Conservation (phyloP, 768 basidiomycete species). For the Mycena sanguinolenta region DNA sequence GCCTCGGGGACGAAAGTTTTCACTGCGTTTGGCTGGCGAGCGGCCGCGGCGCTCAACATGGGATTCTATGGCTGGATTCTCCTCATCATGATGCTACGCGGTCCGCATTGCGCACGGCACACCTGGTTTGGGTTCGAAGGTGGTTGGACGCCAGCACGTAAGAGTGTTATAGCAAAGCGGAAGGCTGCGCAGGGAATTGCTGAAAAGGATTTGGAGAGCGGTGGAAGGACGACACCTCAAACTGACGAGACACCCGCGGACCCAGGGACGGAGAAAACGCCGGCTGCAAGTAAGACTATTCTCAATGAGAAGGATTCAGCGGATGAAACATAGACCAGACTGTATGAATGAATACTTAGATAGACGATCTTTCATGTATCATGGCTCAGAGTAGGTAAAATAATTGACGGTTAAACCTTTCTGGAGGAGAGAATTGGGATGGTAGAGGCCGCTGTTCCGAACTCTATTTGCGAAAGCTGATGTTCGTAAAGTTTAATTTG, state of each 20-base stretch:
- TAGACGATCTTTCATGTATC: background rate
- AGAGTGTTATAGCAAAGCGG: slow-evolving; percentile 46
- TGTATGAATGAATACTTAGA: background rate
- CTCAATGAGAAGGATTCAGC: background rate
- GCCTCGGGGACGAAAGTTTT: slow-evolving; percentile 81
- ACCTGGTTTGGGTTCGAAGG: slow-evolving; percentile 79
- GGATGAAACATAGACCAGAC: background rate
- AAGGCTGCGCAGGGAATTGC: background rate
- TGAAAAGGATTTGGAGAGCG: slow-evolving; percentile 8
- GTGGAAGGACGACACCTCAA: slow-evolving; percentile 23
- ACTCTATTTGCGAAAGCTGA: too few species aligned
- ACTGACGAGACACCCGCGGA: background rate
- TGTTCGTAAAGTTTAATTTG: too few species aligned
- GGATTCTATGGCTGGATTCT: slow-evolving; percentile 71
- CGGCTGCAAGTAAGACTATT: background rate
- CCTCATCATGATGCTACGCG: slow-evolving; percentile 70
- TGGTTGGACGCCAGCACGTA: slow-evolving; percentile 61
- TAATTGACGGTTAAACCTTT: too few species aligned
- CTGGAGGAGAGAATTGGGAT: too few species aligned
- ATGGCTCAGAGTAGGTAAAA: too few species aligned
- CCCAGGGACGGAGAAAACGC: background rate
- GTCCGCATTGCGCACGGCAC: slow-evolving; percentile 71
- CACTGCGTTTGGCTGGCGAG: slow-evolving; percentile 76
- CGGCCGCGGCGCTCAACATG: slow-evolving; percentile 71
- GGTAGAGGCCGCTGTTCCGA: too few species aligned